Percentiles rank a stretch among this genome's conserved stretches.
phyloP scores from a whole-genome alignment of 768 basidiomycete species.

The Amanita rubescens region DNA sequence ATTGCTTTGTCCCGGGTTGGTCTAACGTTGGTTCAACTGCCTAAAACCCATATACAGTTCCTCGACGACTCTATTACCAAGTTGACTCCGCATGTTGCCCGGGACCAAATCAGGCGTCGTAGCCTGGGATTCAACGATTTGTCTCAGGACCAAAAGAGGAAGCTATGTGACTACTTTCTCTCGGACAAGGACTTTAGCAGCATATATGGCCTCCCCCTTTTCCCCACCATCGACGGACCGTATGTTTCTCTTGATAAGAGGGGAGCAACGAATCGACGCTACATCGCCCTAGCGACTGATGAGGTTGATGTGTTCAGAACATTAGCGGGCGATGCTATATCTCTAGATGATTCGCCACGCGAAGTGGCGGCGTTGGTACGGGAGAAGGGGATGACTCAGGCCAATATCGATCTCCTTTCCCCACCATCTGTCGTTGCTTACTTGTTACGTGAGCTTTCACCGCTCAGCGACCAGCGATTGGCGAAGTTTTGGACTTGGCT shows the following conservation, averaged over 20 bases:
- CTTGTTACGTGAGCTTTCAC: conserved; percentile 12
- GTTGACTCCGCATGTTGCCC: conserved; percentile 23
- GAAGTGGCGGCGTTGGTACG: conserved; percentile 17
- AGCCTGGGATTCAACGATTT: conserved; percentile 4
- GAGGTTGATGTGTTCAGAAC: conserved; percentile 23
- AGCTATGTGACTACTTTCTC: conserved; percentile 28
- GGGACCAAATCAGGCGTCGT: conserved; percentile 24
- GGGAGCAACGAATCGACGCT: neutral
- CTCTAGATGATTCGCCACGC: conserved; percentile 19
- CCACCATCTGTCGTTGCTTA: conserved; percentile 18
- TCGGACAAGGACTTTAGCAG: conserved; percentile 23
- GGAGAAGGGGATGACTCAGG: conserved; percentile 12
- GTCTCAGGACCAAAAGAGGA: conserved; percentile 2
- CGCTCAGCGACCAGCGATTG: conserved; percentile 25
- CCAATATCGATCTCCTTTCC: conserved; percentile 27
- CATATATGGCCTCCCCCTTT: conserved; percentile 29
- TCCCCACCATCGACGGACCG: conserved; percentile 20
- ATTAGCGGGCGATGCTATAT: conserved; percentile 17
- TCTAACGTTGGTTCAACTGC: conserved; percentile 28
- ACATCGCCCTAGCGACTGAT: conserved; percentile 22
- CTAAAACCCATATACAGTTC: conserved; percentile 25
- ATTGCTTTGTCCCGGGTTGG: conserved; percentile 25
- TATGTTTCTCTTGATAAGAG: neutral
- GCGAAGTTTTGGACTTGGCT: conserved; percentile 39
- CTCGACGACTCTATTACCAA: conserved; percentile 12